phyloP scores from a whole-genome alignment of 805 yeast species.

The Cyberlindnera maclurae region DNA sequence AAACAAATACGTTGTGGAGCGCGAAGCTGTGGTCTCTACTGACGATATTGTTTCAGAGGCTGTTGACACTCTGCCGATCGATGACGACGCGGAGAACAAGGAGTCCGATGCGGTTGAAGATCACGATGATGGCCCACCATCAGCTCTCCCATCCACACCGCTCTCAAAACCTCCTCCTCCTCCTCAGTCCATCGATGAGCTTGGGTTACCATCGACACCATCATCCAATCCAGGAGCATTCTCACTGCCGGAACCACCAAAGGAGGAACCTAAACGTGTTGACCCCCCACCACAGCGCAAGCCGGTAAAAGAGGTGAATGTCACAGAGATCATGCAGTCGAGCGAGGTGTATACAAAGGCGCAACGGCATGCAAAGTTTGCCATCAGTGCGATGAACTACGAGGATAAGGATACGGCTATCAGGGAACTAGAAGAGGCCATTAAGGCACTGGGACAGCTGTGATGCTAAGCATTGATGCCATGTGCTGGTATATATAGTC shows the following conservation, averaged over 20 bases:
- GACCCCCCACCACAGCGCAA: not conserved
- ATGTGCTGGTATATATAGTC: too few relatives aligned
- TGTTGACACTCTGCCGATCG: not conserved
- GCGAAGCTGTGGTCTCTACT: not conserved
- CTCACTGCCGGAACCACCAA: constrained; percentile 11
- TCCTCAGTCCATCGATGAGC: not conserved
- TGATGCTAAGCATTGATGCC: too few relatives aligned
- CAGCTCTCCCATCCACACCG: not conserved
- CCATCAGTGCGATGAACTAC: constrained; percentile 71
- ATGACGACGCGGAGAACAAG: constrained; percentile 4
- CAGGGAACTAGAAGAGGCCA: constrained; percentile 47
- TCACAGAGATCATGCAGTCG: constrained; percentile 43
- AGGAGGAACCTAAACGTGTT: constrained; percentile 2
- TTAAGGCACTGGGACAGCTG: constrained; percentile 29
- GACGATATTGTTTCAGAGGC: not conserved
- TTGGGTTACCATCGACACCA: constrained; percentile 7
- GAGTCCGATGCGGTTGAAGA: constrained; percentile 2
- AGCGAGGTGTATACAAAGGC: constrained; percentile 51
- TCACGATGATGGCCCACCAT: constrained; percentile 1
- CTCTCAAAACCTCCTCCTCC: too few relatives aligned
- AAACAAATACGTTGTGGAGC: constrained; percentile 32
- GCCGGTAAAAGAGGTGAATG: constrained; percentile 19
- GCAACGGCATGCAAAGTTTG: constrained; percentile 68
- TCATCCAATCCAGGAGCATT: constrained; percentile 1
- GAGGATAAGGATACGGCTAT: constrained; percentile 69